phyloP scores from a whole-genome alignment of 768 basidiomycete genomes.

The Wakefieldia striispora region DNA sequence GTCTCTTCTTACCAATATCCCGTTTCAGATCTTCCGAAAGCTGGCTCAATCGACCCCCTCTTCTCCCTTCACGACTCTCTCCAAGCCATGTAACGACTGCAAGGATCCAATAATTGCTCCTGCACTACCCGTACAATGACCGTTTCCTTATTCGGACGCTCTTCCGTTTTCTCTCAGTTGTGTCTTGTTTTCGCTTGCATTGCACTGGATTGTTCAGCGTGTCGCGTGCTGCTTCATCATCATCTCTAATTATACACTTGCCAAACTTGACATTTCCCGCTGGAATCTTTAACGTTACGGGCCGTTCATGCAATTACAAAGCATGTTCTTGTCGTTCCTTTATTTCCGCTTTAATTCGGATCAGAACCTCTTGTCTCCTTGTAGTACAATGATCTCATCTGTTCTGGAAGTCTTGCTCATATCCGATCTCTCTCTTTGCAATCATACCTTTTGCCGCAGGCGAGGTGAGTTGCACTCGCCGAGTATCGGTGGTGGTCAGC shows the following conservation, averaged over 20 bases:
- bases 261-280: slow-evolving; percentile 15
- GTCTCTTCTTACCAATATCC: not conserved
- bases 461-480: slow-evolving; percentile 13
- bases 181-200: slow-evolving; percentile 1
- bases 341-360: slow-evolving; percentile 7
- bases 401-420: not conserved
- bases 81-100: slow-evolving; percentile 20
- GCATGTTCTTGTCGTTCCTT: slow-evolving; percentile 14
- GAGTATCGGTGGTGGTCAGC: not conserved
- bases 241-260: slow-evolving; percentile 10
- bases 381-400: slow-evolving; percentile 8
- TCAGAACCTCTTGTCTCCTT: not conserved
- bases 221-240: slow-evolving; percentile 13
- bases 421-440: not conserved
- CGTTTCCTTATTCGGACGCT: not conserved
- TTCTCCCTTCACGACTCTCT: not conserved
- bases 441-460: not conserved
- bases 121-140: slow-evolving; percentile 24
- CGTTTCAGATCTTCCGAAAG: slow-evolving; percentile 31
- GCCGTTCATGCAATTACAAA: slow-evolving; percentile 11
- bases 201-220: slow-evolving; percentile 16
- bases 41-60: slow-evolving; percentile 20
- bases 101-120: slow-evolving; percentile 19
- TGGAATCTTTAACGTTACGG: slow-evolving; percentile 17
- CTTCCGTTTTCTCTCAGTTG: not conserved